Conservation (phyloP, 73 alveolate species). For the Urostyla sp. region DNA sequence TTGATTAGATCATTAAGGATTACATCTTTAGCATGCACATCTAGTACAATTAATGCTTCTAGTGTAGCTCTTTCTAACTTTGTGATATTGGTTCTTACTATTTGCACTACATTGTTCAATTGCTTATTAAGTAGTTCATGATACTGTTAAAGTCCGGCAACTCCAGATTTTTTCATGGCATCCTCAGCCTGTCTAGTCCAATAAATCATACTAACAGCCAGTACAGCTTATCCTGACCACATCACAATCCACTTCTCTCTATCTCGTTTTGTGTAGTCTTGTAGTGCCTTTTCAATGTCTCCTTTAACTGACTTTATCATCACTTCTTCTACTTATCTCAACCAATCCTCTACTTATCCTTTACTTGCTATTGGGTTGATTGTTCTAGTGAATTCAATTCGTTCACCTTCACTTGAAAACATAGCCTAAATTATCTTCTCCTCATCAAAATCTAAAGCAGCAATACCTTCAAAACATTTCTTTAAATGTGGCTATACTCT, state of each 20-base stretch:
- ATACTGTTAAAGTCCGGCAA: conserved; percentile 88
- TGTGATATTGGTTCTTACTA: conserved; percentile 98
- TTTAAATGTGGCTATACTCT: conserved; percentile 98
- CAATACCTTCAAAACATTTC: conserved; percentile 99
- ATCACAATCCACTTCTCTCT: conserved; percentile 92
- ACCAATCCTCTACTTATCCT: conserved; percentile 99
- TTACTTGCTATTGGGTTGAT: conserved; percentile 95
- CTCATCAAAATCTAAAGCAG: conserved; percentile 91
- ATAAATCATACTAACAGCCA: conserved; percentile 92
- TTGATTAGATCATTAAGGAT: conserved; percentile 81
- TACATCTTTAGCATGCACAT: conserved; percentile 97
- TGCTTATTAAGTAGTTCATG: conserved; percentile 71
- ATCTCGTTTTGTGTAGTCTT: conserved; percentile 88
- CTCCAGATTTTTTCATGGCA: conserved; percentile 88
- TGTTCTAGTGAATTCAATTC: conserved; percentile 91
- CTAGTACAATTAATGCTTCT: conserved; percentile 96
- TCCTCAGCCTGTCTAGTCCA: conserved; percentile 98
- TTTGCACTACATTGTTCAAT: conserved; percentile 96
- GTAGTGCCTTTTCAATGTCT: conserved; percentile 82
- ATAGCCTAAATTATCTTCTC: conserved; percentile 97
- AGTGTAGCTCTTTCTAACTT: conserved; percentile 95
- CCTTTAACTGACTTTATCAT: conserved; percentile 94
- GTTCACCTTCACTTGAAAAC: conserved; percentile 97
- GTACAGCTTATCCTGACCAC: conserved; percentile 97
- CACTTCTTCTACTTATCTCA: conserved; percentile 95